A percentile compares a stretch with the other conserved stretches of the same genome.
phyloP scores from a whole-genome alignment of 2,329 filamentous ascomycete species.

The Huntiella savannae region DNA sequence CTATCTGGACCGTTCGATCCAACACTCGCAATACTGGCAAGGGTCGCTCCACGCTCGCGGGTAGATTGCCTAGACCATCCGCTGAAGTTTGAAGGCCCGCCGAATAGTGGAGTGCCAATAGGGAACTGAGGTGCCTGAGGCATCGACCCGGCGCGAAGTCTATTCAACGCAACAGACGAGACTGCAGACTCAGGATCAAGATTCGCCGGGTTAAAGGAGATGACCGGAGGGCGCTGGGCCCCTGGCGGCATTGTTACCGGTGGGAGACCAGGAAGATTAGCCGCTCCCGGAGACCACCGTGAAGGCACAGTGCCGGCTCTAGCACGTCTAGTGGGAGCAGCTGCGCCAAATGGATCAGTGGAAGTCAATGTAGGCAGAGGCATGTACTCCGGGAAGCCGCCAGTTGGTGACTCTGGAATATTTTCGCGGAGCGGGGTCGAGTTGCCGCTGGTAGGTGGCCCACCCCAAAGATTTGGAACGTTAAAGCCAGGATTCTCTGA shows the following conservation, averaged over 20 bases:
- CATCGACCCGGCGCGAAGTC: slow-evolving; percentile 82
- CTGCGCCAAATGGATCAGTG: slow-evolving; percentile 20
- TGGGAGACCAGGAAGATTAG: slow-evolving; percentile 26
- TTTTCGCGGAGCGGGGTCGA: slow-evolving; percentile 92
- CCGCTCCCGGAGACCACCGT: slow-evolving; percentile 55
- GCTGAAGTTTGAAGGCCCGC: slow-evolving; percentile 71
- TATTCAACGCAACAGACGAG: slow-evolving; percentile 41
- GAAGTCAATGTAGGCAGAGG: slow-evolving; percentile 36
- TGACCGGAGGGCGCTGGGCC: slow-evolving; percentile 1
- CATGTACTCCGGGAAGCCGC: slow-evolving; percentile 76
- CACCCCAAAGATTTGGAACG: slow-evolving; percentile 66
- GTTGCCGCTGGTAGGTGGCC: slow-evolving; percentile 87
- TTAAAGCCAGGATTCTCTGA: slow-evolving; percentile 68
- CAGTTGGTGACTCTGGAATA: slow-evolving; percentile 89
- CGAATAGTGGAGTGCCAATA: slow-evolving; percentile 44
- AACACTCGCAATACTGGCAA: slow-evolving; percentile 67
- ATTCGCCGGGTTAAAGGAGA: slow-evolving; percentile 54
- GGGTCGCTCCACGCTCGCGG: slow-evolving; percentile 68
- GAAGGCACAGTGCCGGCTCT: slow-evolving; percentile 94
- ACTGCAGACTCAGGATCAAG: slow-evolving; percentile 42
- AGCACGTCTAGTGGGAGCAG: slow-evolving; percentile 53
- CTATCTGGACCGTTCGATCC: slow-evolving; percentile 81
- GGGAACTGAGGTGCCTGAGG: slow-evolving; percentile 61
- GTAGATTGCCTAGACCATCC: slow-evolving; percentile 49
- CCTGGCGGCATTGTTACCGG: slow-evolving; percentile 6